A percentile compares a stretch with the other conserved stretches of the same genome.
phyloP scores from a whole-genome alignment of 208 protist genomes.

The Phytomonas sp. region DNA sequence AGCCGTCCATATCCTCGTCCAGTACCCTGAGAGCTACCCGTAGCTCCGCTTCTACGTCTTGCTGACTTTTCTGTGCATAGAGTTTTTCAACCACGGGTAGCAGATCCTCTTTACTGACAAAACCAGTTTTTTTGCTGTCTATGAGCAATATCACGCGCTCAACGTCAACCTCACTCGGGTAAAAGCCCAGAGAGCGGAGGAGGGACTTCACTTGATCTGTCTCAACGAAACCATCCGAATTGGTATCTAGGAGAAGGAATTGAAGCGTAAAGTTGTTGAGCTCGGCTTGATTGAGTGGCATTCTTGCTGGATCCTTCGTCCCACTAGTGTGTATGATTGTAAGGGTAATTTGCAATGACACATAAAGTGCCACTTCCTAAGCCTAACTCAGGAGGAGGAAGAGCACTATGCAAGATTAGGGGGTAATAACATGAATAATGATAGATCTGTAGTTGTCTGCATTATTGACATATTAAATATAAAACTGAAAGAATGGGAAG shows the following conservation, averaged over 20 bases:
- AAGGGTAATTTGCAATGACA: neutral
- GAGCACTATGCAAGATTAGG: neutral
- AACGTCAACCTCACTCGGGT: constrained; percentile 94
- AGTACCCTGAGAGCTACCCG: constrained; percentile 92
- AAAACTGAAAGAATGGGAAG: neutral
- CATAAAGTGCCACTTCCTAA: neutral
- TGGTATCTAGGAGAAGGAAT: constrained; percentile 96
- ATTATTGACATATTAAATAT: neutral
- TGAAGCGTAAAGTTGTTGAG: constrained; percentile 98
- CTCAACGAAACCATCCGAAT: constrained; percentile 96
- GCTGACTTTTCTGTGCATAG: constrained; percentile 25
- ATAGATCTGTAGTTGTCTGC: neutral
- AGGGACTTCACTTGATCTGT: constrained; percentile 97
- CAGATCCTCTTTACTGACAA: constrained; percentile 89
- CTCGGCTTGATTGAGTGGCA: constrained; percentile 94
- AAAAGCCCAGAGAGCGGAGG: constrained; percentile 97
- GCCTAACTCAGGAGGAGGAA: neutral
- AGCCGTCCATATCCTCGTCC: constrained; percentile 91
- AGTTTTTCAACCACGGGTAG: constrained; percentile 66
- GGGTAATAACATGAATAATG: neutral
- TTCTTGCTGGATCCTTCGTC: constrained; percentile 8
- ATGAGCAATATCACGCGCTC: constrained; percentile 94
- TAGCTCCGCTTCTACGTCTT: constrained; percentile 80
- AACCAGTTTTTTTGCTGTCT: constrained; percentile 92
- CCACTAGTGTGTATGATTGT: constrained; percentile 2